Evolutionary conservation across 495 filamentous ascomycete species (phyloP).

Genomic region (Hypoxylon trugodes): DNA sequence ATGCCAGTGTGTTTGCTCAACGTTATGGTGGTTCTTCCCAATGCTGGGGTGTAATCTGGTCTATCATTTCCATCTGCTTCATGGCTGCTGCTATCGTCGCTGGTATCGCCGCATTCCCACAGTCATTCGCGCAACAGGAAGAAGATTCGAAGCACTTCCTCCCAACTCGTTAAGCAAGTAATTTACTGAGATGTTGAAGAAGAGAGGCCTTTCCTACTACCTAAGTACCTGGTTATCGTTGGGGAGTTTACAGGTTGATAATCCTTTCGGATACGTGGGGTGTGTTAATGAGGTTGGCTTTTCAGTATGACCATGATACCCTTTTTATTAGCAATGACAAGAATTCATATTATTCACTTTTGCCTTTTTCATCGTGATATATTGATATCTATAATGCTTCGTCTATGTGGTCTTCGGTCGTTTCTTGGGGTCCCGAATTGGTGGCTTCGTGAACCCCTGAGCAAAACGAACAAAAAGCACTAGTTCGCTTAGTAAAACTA

Average conservation of each 20-base stretch:
- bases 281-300: conserved; percentile 8
- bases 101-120: conserved; percentile 77
- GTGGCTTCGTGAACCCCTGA: too few relatives aligned
- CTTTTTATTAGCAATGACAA: conserved; percentile 4
- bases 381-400: background rate
- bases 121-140: conserved; percentile 72
- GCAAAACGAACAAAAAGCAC: too few relatives aligned
- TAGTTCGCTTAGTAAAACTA: too few relatives aligned
- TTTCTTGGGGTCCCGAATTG: too few relatives aligned
- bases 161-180: conserved; percentile 47
- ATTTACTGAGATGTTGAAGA: too few relatives aligned
- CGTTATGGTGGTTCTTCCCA: conserved; percentile 80
- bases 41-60: conserved; percentile 85
- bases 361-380: background rate
- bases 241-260: background rate
- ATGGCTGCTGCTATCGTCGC: conserved; percentile 76
- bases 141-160: conserved; percentile 73
- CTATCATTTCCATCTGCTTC: conserved; percentile 71
- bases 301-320: conserved; percentile 21
- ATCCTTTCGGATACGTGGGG: background rate
- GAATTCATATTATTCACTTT: background rate
- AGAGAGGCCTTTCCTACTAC: background rate
- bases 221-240: background rate
- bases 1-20: conserved; percentile 82
- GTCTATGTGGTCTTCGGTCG: too few relatives aligned